Percentiles rank a stretch among this genome's conserved stretches.
phyloP scores from a whole-genome alignment of 176 grass and related monocot genomes.

The Oryza glumipatula region DNA sequence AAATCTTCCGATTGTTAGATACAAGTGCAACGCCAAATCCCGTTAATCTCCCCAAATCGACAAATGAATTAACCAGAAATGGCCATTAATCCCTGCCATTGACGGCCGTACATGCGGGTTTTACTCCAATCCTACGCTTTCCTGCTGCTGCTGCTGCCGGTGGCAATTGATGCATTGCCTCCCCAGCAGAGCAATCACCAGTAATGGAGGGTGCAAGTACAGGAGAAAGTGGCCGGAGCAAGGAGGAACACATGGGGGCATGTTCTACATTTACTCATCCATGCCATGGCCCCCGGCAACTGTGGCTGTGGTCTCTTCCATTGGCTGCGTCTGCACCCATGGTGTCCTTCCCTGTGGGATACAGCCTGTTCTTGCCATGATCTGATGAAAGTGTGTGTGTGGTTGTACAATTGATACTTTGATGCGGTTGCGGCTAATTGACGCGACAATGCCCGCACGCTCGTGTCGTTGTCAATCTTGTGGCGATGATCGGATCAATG shows the following conservation, averaged over 20 bases:
- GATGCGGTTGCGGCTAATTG: background rate
- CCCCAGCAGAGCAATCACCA: background rate
- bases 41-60: background rate
- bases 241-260: constrained; percentile 1
- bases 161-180: constrained; percentile 10
- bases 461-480: background rate
- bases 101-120: background rate
- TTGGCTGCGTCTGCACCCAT: background rate
- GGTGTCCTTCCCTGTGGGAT: background rate
- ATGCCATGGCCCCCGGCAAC: background rate
- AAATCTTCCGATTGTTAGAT: background rate
- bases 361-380: background rate
- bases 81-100: background rate
- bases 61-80: background rate
- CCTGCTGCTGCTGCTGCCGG: background rate
- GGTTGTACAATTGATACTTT: background rate
- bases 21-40: background rate
- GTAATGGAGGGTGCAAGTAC: constrained; percentile 23
- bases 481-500: background rate
- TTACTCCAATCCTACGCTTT: background rate
- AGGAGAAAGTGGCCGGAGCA: background rate
- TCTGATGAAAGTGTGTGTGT: background rate
- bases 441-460: background rate
- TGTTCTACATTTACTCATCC: background rate
- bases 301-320: background rate